Base-by-base conservation (phyloP, 257 asterid species). In the Ajuga chamaepitys region DNA sequence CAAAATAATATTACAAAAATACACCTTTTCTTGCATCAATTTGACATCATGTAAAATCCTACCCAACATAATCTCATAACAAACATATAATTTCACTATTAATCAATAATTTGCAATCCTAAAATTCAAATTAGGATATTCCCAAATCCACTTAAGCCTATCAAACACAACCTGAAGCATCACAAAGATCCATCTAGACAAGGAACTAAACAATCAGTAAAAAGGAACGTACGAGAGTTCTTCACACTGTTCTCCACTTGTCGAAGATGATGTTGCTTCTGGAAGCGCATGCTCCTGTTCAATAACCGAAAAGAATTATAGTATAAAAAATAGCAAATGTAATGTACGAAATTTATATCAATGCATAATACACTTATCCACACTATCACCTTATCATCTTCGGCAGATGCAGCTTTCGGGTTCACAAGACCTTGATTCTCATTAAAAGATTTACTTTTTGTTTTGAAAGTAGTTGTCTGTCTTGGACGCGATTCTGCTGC, bases 171-270 rank as follows among this genome's bases (percentile, higher is more conserved):
- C n/a, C n/a, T n/a, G n/a, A n/a, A n/a, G 20, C 16, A 64, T 21
- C 58, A 26, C 42, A 25, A 45, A 55, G 58, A 35, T 24, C 41
- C 21, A 48, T 59, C 13, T 10, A 21, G 7, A 46, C 11, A 50
- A 41, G 41, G 42, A 55, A 20, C 30, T 22, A 50, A 37, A 32
- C 16, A 28, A 51, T 20, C 4, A 55, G 21, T 46, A 52, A 18
- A 37, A 58, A 44, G 58, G 47, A 59, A 71, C 87, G 57, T 77
- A 82, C 87, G 16, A 66, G 45, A 41, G 73, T 47, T 75, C 85
- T 58, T 77, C 81, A 50, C 77, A 58, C 56, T 79, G 81, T 57
- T 66, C 80, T 52, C 70, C 77, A 6, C 64, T 74, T 25, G 83
- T 72, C 58, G 82, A 74, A 47, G 82, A 73, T 18, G 74, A 58